Conservation (phyloP, 78 protist genomes). For the Emiliania huxleyi region DNA sequence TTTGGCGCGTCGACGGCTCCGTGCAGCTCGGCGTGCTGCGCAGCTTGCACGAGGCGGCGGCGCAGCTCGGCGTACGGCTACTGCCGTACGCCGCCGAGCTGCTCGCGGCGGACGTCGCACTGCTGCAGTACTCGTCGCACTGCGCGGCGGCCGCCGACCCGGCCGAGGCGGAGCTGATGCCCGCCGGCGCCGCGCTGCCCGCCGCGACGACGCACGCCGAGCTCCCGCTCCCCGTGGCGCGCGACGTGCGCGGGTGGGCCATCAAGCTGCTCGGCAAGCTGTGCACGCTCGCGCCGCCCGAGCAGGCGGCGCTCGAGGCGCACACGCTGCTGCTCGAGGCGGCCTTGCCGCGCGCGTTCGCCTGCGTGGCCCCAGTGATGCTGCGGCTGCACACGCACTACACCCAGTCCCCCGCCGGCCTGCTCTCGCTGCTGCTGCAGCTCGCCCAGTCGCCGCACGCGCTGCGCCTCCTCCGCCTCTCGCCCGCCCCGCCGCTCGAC, state of each 20-base stretch:
- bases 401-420: not conserved
- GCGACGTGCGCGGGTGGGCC: not conserved
- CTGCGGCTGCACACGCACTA: not conserved
- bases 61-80: not conserved
- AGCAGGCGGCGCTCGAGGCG: not conserved
- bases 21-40: conserved; percentile 1
- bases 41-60: not conserved
- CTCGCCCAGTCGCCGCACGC: not conserved
- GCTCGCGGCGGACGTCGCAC: not conserved
- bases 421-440: not conserved
- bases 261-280: not conserved
- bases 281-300: not conserved
- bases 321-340: not conserved
- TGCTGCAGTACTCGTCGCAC: not conserved
- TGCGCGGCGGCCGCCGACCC: not conserved
- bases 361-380: not conserved
- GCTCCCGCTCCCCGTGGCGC: not conserved
- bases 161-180: not conserved
- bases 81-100: not conserved
- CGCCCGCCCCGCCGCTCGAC: not conserved
- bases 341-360: not conserved
- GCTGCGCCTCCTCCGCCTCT: not conserved
- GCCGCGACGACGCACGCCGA: not conserved
- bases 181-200: not conserved
- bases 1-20: not conserved